Conservation (phyloP, 2,329 filamentous ascomycete genomes). For the Fusarium sp. region DNA sequence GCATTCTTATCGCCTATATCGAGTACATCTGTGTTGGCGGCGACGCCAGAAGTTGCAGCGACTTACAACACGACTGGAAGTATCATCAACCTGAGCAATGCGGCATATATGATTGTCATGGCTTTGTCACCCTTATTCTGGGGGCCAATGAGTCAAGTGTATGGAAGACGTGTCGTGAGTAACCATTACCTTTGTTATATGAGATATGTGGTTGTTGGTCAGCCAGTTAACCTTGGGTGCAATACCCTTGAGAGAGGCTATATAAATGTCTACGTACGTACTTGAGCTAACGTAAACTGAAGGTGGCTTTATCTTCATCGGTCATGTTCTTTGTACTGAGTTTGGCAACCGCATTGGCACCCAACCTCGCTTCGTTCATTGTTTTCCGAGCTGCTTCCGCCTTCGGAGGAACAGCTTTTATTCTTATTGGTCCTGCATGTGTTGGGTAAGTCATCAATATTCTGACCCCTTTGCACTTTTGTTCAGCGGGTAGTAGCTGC, state of each 20-base stretch:
- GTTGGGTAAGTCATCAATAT: constrained; percentile 64
- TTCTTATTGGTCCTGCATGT: constrained; percentile 76
- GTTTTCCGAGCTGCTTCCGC: constrained; percentile 79
- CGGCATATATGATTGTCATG: constrained; percentile 80
- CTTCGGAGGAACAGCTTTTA: constrained; percentile 79
- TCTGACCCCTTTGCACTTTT: not conserved
- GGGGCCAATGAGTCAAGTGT: constrained; percentile 76
- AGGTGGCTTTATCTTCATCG: constrained; percentile 64
- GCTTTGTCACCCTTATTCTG: constrained; percentile 76
- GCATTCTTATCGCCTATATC: constrained; percentile 80
- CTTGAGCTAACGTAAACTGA: not conserved
- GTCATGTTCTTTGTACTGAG: constrained; percentile 74
- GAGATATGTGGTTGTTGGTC: not conserved
- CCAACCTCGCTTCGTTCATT: constrained; percentile 77
- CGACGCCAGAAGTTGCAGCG: constrained; percentile 77
- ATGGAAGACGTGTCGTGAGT: constrained; percentile 67
- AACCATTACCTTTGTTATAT: not conserved
- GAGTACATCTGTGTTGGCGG: constrained; percentile 78
- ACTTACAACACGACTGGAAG: constrained; percentile 73
- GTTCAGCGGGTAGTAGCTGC: not conserved
- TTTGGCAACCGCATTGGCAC: constrained; percentile 77
- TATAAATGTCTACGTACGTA: not conserved
- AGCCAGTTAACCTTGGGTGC: not conserved
- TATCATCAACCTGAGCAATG: constrained; percentile 79
- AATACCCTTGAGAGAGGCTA: not conserved